Evolutionary conservation across 345 rosid species (phyloP).

Genomic region (Ceriops tagal): DNA sequence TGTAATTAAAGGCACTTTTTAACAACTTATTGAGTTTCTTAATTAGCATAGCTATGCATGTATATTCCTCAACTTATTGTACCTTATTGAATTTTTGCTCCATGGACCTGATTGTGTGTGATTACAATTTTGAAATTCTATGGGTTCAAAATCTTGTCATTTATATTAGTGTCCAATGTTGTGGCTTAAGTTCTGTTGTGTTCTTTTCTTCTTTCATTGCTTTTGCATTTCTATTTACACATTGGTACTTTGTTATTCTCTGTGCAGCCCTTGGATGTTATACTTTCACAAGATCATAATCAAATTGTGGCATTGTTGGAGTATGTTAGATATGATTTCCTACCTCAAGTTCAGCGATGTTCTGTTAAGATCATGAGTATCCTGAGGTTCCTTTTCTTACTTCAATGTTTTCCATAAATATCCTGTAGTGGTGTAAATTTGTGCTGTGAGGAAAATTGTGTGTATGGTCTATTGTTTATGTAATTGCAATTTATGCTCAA

Average conservation of each 20-base stretch:
- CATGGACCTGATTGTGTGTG: too few species aligned
- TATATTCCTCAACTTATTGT: too few species aligned
- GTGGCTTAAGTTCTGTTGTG: too few species aligned
- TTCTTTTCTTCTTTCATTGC: neutral
- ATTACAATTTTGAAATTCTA: too few species aligned
- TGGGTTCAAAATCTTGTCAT: neutral
- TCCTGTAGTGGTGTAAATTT: neutral
- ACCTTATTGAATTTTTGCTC: too few species aligned
- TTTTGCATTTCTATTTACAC: neutral
- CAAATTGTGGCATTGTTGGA: slow-evolving; percentile 79
- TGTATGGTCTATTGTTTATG: neutral
- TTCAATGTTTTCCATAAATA: neutral
- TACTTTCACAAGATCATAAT: slow-evolving; percentile 88
- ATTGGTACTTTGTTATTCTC: slow-evolving; percentile 11
- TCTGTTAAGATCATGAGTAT: slow-evolving; percentile 86
- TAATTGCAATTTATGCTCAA: neutral
- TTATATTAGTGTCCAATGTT: neutral
- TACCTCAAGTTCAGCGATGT: slow-evolving; percentile 67
- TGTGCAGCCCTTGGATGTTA: slow-evolving; percentile 84
- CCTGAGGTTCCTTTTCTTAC: slow-evolving; percentile 47
- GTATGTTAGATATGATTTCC: slow-evolving; percentile 89
- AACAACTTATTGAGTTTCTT: too few species aligned
- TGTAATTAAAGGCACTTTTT: too few species aligned
- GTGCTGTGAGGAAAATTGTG: too few species aligned
- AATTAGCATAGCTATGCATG: too few species aligned